These are phyloP conservation scores for Prunus salicina DNA, from an alignment of 306 rosid genomes.

Conservation along the genomic window DNA sequence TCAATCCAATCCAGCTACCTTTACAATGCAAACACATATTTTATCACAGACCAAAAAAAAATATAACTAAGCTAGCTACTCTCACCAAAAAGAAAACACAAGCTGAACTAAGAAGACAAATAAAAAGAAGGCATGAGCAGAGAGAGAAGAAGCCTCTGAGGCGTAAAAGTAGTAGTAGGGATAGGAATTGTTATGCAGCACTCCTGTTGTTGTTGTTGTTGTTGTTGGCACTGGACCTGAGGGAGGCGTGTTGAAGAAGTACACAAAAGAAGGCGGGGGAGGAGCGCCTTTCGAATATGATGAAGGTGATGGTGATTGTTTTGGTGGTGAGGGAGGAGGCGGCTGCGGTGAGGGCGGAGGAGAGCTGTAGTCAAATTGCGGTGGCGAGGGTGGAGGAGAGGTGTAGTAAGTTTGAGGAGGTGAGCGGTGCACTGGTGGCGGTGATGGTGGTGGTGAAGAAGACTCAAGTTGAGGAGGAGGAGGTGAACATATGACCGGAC, in stretches of 20 bases:
- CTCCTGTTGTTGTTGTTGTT: constrained; percentile 37
- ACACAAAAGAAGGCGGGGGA: constrained; percentile 48
- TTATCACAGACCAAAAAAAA: not conserved
- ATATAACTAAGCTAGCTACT: not conserved
- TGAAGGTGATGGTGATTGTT: constrained; percentile 21
- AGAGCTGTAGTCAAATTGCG: too few species aligned
- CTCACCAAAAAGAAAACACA: constrained; percentile 27
- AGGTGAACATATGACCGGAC: constrained; percentile 72
- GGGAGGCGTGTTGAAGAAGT: constrained; percentile 36
- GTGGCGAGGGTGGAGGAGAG: too few species aligned
- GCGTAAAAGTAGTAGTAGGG: constrained; percentile 62
- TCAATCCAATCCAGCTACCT: not conserved
- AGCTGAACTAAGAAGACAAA: constrained; percentile 27
- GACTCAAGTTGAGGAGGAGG: constrained; percentile 51
- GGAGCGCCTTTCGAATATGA: constrained; percentile 23
- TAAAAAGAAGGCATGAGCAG: constrained; percentile 18
- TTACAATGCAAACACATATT: constrained; percentile 7
- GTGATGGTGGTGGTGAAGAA: constrained; percentile 24
- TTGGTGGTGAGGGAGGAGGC: constrained; percentile 14
- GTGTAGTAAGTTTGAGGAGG: constrained; percentile 17
- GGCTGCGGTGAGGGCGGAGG: not conserved
- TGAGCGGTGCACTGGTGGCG: constrained; percentile 15
- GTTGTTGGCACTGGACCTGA: constrained; percentile 39
- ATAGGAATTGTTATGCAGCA: constrained; percentile 44
- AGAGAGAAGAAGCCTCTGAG: constrained; percentile 43